These are phyloP conservation scores for Suillus plorans DNA, from an alignment of 768 basidiomycete genomes.

Conservation along the genomic window DNA sequence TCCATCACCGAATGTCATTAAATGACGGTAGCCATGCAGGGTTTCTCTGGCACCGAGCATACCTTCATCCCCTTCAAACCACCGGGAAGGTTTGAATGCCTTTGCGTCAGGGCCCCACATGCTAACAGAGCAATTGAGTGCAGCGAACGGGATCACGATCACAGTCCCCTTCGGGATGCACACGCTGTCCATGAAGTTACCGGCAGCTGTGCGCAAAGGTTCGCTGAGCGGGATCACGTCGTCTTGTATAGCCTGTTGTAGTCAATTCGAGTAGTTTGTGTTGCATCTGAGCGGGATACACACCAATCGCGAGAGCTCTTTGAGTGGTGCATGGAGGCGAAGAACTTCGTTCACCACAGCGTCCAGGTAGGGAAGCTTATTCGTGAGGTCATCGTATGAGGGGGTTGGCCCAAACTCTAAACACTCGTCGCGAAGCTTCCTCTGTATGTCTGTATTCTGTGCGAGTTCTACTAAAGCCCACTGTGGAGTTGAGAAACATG, in stretches of 20 bases:
- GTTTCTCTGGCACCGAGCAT: constrained; percentile 21
- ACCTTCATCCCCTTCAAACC: constrained; percentile 34
- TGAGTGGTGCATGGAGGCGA: constrained; percentile 36
- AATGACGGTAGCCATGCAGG: constrained; percentile 37
- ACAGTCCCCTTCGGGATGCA: constrained; percentile 39
- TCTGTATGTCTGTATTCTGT: constrained; percentile 24
- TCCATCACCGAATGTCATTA: constrained; percentile 46
- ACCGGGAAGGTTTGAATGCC: constrained; percentile 43
- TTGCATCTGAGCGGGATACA: constrained; percentile 2
- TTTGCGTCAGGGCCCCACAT: constrained; percentile 48
- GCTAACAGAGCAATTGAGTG: constrained; percentile 38
- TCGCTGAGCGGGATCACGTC: constrained; percentile 38
- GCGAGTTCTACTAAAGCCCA: constrained; percentile 34
- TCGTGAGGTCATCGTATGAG: constrained; percentile 39
- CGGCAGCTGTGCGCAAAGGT: constrained; percentile 29
- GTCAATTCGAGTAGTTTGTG: not conserved
- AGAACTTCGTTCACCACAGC: constrained; percentile 40
- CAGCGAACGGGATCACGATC: constrained; percentile 37
- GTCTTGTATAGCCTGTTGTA: constrained; percentile 34
- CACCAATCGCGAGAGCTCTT: constrained; percentile 34
- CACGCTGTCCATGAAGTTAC: constrained; percentile 30
- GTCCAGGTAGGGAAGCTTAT: constrained; percentile 41
- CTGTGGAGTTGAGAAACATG: constrained; percentile 18
- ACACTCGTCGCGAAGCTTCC: constrained; percentile 28
- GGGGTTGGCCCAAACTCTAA: constrained; percentile 27